Conservation (phyloP, 1,284 basidiomycete genomes). For the Malassezia furfur region DNA sequence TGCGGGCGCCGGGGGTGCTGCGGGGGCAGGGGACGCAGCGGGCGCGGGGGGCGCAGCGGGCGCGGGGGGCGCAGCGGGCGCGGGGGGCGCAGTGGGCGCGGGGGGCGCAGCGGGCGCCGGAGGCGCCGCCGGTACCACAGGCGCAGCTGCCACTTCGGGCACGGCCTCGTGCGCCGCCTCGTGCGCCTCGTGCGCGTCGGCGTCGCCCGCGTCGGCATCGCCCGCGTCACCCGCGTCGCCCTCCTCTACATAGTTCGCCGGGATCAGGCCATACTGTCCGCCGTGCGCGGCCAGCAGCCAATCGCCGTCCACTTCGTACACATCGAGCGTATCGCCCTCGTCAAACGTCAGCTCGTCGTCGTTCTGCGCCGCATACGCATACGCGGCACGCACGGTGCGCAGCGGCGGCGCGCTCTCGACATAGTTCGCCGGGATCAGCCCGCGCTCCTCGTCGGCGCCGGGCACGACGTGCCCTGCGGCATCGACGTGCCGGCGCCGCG, state of each 20-base stretch:
- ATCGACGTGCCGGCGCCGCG: conserved; percentile 30
- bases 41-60: background rate
- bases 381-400: conserved; percentile 36
- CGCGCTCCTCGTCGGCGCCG: conserved; percentile 20
- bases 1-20: background rate
- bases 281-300: conserved; percentile 37
- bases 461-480: conserved; percentile 20
- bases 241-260: conserved; percentile 46
- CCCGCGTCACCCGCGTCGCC: conserved; percentile 8
- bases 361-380: conserved; percentile 42
- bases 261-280: conserved; percentile 37
- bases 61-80: background rate
- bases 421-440: conserved; percentile 46
- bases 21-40: background rate
- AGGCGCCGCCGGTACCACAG: background rate
- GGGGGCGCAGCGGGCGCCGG: background rate
- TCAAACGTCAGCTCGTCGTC: conserved; percentile 40
- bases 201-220: background rate
- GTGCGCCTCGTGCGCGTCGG: background rate
- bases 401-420: conserved; percentile 42
- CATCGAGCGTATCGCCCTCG: conserved; percentile 38
- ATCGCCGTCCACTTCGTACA: conserved; percentile 38
- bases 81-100: background rate
- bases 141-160: background rate
- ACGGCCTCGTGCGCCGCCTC: background rate